Evolutionary conservation across 371 early-diverging fungal species (phyloP), one percentile per base, ranked within the genome.

Genomic region (Phascolomyces articulosus): DNA sequence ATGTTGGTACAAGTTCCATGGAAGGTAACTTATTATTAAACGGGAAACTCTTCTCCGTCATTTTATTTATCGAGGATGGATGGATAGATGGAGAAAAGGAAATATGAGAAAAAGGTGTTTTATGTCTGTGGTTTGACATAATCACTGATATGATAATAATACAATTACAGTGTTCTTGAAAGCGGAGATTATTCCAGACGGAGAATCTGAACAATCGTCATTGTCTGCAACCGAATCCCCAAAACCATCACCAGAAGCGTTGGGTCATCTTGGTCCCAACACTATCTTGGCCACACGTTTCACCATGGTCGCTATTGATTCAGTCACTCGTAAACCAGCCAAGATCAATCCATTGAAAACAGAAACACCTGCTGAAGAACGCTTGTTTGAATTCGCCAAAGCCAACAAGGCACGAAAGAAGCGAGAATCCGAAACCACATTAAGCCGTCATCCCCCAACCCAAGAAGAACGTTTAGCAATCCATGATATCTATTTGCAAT

Each of bases 251-350:
- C 10, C 26, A 1, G 60, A 60, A 11, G 41, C 58, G 20, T 29
- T 63, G 13, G 68, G 63, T 20, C 18, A 54, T 2, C 59, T 78
- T 6, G 65, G 69, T 10, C 70, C 71, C 24, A 87, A 87, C 62
- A 84, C 89, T 2, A 85, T 93, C 38, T 71, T 94, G 18, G 85
- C 85, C 13, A 94, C 95, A 13, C 85, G 93, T 54, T 93, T 97
- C 73, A 94, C 93, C 20, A 96, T 97, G 96, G 97, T 94, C 9
- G 97, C 96, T 2, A 77, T 90, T 20, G 91, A 95, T 71, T 84
- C 91, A 4, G 70, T 73, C 24, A 93, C 93, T 0, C 77, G 83
- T 21, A 90, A 90, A 62, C 77, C 95, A 0, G 87, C 86, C 4
- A 83, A 85, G 55, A 85, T 97, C 53, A 92, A 92, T 64, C 92